These are phyloP conservation scores for Tylopilus sp. DNA, from an alignment of 768 basidiomycete species.

Conservation along the genomic window DNA sequence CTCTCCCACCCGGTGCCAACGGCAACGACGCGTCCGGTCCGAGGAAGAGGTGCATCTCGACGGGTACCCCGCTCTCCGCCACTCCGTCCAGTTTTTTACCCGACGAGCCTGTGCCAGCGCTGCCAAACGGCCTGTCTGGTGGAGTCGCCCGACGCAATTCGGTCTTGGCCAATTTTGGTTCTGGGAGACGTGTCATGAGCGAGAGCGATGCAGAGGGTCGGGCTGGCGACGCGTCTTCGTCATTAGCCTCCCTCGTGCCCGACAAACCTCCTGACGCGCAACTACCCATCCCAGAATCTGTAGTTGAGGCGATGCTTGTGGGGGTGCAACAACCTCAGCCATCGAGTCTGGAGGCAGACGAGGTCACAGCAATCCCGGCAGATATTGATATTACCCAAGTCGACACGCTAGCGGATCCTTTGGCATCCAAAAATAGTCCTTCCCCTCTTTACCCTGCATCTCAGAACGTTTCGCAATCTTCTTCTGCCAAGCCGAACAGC, in stretches of 20 bases:
- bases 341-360: neutral
- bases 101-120: constrained; percentile 24
- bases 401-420: neutral
- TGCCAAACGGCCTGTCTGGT: constrained; percentile 15
- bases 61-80: constrained; percentile 21
- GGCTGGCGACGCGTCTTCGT: constrained; percentile 6
- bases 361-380: neutral
- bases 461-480: constrained; percentile 5
- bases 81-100: constrained; percentile 6
- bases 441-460: neutral
- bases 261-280: constrained; percentile 11
- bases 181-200: constrained; percentile 20
- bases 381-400: neutral
- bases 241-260: neutral
- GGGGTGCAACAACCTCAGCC: constrained; percentile 5
- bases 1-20: neutral
- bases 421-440: neutral
- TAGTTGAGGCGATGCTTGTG: neutral
- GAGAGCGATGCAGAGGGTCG: constrained; percentile 6
- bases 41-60: constrained; percentile 30
- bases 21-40: constrained; percentile 17
- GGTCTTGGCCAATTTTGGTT: constrained; percentile 23
- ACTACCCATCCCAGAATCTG: neutral
- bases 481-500: neutral
- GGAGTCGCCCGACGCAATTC: constrained; percentile 27